Evolutionary conservation across 1,284 basidiomycete species (phyloP), one percentile per base, ranked within the genome.

Genomic region (Flammula alnicola): DNA sequence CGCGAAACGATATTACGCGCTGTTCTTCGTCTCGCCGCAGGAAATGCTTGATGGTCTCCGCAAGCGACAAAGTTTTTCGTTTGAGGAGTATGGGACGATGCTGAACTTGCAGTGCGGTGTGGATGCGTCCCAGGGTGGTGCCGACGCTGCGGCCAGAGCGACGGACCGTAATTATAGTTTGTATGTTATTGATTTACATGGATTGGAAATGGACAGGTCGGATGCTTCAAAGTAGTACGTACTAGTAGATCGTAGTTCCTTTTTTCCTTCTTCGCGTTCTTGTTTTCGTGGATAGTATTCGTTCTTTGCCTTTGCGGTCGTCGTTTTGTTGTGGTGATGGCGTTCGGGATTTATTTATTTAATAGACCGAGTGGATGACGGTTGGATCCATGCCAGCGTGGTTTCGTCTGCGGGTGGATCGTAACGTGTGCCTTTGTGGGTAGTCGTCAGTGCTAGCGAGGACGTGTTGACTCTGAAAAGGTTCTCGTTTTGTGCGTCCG

Each of bases 71-170:
- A 66, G 67, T 27, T 96, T 91, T 70, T 81, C 77, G 1, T 95
- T 96, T 59, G 93, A 95, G 56, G 91, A 96, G 63, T 96, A 95
- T 70, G 91, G 93, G 65, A 81, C 83, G 4, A 93, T 97, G 78
- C 77, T 97, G 41, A 88, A 86, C 57, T 76, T 96, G 32, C 91
- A 93, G 61, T 95, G 93, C 63, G 91, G 89, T 25, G 81, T 91
- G 25, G 84, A 91, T n/a, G n/a, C n/a, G n/a, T n/a, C n/a, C 60
- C 81, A 79, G 50, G 73, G 69, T 25, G 77, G 75, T 19, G 78
- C 83, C 22, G 70, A 69, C 29, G 79, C 74, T 23, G 70, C 68
- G 16, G 70, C 76, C 27, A 79, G 77, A 57, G 80, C 83, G n/a
- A 65, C 66, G 1, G 82, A 91, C 67, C 78, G 81, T 43, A 83